Base-by-base conservation (phyloP, 2,329 filamentous ascomycete genomes). In the Colletotrichum caudatum region DNA sequence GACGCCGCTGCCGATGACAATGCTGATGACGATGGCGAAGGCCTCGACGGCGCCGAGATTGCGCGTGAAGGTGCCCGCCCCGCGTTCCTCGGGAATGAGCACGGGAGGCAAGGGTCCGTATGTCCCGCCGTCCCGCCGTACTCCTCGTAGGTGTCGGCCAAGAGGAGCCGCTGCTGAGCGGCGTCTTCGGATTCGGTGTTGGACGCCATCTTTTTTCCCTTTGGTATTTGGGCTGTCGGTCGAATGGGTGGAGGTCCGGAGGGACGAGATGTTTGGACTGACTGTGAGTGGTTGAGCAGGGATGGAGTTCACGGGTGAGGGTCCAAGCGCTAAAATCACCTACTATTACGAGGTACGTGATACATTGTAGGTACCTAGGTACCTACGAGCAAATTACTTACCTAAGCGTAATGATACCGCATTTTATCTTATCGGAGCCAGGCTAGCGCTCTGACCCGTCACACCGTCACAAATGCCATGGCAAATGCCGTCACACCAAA, bases 1-100 rank as follows among this genome's bases (percentile, higher is more conserved):
- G 1, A 85, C 79, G 44, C 90, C 89, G 64, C 87, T 89, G 9
- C 90, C 90, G 59, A 91, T 90, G 65, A 91, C 89, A 71, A 91
- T 88, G 75, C 87, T 88, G 71, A 91, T 86, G 51, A 91, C 82
- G 58, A 91, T 88, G 29, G 87, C 87, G 73, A 90, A 91, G 0
- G 85, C 85, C 74, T 87, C 85, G 37, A 83, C 67, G 12, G 84
- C 78, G 35, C 84, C 85, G 5, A 86, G 82, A 72, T 83, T 85
- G n/a, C 81, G 80, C 51, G 77, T 80, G 73, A 86, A 86, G 8
- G 80, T 79, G 35, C 75, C 71, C 11, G 66, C 53, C 16, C 53
- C 69, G 54, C 72, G 56, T 20, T 71, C 66, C 37, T 69, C 72
- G 33, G 51, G 41, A 12, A 57, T 39, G 33, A 66, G 39, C 6